Percentiles rank a stretch among this genome's conserved stretches.
phyloP scores from a whole-genome alignment of 1,284 basidiomycete species.

The Neolentinus lepideus region DNA sequence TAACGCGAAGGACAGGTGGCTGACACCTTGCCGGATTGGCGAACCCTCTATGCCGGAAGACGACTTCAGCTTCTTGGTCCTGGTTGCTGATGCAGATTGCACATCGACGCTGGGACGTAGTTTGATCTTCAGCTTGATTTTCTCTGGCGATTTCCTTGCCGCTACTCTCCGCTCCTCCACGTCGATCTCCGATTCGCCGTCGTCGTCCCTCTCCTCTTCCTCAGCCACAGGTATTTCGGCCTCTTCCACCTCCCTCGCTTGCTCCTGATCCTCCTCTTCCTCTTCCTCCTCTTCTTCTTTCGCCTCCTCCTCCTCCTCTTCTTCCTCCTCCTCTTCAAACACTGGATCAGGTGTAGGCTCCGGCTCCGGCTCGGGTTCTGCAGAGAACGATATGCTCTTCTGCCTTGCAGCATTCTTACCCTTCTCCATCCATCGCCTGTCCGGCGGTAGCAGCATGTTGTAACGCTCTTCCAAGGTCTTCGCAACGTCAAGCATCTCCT shows the following conservation, averaged over 20 bases:
- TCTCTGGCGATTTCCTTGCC: conserved; percentile 13
- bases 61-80: background rate
- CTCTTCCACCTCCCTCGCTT: conserved; percentile 6
- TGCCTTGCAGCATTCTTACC: conserved; percentile 15
- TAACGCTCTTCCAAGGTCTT: conserved; percentile 62
- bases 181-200: conserved; percentile 22
- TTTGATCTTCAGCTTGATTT: conserved; percentile 33
- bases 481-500: conserved; percentile 66
- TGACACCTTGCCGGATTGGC: background rate
- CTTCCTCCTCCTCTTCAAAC: too few relatives aligned
- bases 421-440: conserved; percentile 29
- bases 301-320: conserved; percentile 16
- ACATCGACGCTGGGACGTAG: conserved; percentile 15
- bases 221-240: conserved; percentile 1
- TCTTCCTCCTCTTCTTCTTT: conserved; percentile 13
- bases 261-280: conserved; percentile 8
- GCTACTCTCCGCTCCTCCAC: conserved; percentile 11
- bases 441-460: conserved; percentile 60
- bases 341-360: conserved; percentile 6
- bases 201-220: conserved; percentile 3
- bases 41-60: background rate
- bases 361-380: conserved; percentile 3
- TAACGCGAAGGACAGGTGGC: background rate
- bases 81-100: background rate
- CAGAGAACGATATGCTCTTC: conserved; percentile 4